phyloP scores from a whole-genome alignment of 177 flowering plant genomes.

The Telopea speciosissima region DNA sequence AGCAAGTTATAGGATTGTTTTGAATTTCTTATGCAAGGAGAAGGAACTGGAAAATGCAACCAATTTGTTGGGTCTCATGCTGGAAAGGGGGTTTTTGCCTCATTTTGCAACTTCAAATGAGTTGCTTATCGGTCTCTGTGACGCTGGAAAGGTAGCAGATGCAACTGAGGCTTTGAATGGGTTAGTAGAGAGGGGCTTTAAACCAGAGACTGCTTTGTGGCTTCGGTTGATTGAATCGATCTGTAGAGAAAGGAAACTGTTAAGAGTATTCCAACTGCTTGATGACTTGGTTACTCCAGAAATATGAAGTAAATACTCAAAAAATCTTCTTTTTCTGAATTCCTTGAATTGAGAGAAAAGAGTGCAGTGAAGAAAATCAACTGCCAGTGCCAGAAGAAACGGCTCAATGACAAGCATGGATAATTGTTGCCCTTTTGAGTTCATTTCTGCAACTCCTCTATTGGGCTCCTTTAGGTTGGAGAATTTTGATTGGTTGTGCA shows the following conservation, averaged over 20 bases:
- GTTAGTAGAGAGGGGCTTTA: conserved; percentile 53
- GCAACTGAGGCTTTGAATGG: conserved; percentile 42
- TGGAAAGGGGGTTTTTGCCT: conserved; percentile 59
- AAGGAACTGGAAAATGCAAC: conserved; percentile 48
- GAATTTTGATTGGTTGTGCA: background rate
- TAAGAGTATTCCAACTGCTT: conserved; percentile 51
- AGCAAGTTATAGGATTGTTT: conserved; percentile 67
- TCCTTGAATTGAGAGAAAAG: background rate
- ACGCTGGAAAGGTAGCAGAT: conserved; percentile 47
- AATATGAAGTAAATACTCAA: background rate
- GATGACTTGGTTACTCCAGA: conserved; percentile 34
- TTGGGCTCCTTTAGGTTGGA: background rate
- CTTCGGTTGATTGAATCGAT: conserved; percentile 37
- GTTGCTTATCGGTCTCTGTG: conserved; percentile 49
- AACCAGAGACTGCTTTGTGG: conserved; percentile 62
- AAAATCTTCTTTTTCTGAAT: background rate
- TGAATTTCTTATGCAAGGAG: conserved; percentile 53
- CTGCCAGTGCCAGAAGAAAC: too few species aligned
- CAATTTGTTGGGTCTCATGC: conserved; percentile 52
- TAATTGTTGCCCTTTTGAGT: background rate
- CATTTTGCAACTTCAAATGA: conserved; percentile 79
- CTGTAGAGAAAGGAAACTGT: conserved; percentile 64
- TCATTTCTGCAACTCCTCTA: background rate
- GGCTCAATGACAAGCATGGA: background rate
- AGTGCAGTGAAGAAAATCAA: too few species aligned